These are phyloP conservation scores for Chrysosporium queenslandicum DNA, from an alignment of 2,329 filamentous ascomycete species.

Conservation along the genomic window DNA sequence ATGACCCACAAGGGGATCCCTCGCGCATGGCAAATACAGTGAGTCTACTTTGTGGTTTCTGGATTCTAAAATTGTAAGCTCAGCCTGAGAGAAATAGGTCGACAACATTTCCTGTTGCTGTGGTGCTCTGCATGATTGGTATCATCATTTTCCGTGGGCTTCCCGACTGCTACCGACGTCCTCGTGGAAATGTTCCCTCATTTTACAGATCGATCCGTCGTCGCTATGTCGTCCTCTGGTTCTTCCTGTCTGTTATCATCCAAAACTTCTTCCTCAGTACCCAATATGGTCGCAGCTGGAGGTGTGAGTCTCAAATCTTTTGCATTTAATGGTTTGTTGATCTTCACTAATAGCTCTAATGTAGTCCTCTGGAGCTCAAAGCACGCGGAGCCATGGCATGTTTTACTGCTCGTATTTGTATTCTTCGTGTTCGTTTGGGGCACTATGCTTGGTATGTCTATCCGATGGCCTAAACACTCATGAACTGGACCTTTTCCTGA, in stretches of 20 bases:
- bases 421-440: slow-evolving; percentile 51
- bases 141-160: slow-evolving; percentile 50
- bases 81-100: slow-evolving; percentile 29
- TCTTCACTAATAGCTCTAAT: neutral
- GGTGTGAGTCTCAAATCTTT: slow-evolving; percentile 33
- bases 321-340: neutral
- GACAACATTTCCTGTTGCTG: slow-evolving; percentile 49
- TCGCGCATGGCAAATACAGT: slow-evolving; percentile 35
- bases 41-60: slow-evolving; percentile 14
- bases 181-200: slow-evolving; percentile 53
- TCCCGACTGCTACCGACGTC: slow-evolving; percentile 56
- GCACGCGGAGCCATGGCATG: slow-evolving; percentile 47
- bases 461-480: neutral
- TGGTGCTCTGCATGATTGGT: slow-evolving; percentile 49
- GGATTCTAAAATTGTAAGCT: neutral
- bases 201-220: slow-evolving; percentile 54
- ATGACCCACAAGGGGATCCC: slow-evolving; percentile 15
- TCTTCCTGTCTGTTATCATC: slow-evolving; percentile 52
- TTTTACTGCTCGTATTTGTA: slow-evolving; percentile 42
- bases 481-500: slow-evolving; percentile 1
- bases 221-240: slow-evolving; percentile 58
- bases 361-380: slow-evolving; percentile 48
- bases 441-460: slow-evolving; percentile 22
- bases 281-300: slow-evolving; percentile 58
- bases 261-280: slow-evolving; percentile 60